Evolutionary conservation across 2,329 filamentous ascomycete species (phyloP).

Genomic region (Monosporascus sp.): DNA sequence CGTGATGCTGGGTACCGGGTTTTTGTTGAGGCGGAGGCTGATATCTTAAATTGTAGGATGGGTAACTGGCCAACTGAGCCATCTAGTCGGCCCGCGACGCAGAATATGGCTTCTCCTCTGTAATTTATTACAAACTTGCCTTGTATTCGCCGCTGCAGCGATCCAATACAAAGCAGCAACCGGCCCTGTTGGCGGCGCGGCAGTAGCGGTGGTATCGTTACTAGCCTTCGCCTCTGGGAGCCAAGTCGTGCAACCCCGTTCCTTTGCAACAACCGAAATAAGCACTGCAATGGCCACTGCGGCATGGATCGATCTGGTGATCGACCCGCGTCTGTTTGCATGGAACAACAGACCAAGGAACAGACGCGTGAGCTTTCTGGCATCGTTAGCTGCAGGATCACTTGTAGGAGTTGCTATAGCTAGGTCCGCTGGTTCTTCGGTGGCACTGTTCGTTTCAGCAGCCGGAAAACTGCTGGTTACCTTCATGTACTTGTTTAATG

Average conservation of each 20-base stretch:
- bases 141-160: slow-evolving; percentile 48
- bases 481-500: slow-evolving; percentile 38
- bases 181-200: slow-evolving; percentile 27
- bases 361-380: slow-evolving; percentile 44
- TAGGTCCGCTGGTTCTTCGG: slow-evolving; percentile 34
- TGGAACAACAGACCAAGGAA: slow-evolving; percentile 44
- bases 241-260: slow-evolving; percentile 53
- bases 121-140: slow-evolving; percentile 47
- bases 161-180: slow-evolving; percentile 40
- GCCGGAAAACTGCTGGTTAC: slow-evolving; percentile 41
- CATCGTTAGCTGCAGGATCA: slow-evolving; percentile 40
- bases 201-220: slow-evolving; percentile 42
- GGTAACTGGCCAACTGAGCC: slow-evolving; percentile 51
- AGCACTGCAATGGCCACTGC: slow-evolving; percentile 61
- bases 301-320: slow-evolving; percentile 55
- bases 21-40: background rate
- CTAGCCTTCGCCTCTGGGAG: slow-evolving; percentile 52
- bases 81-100: slow-evolving; percentile 44
- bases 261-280: slow-evolving; percentile 54
- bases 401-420: slow-evolving; percentile 48
- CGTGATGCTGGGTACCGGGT: background rate
- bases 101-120: slow-evolving; percentile 49
- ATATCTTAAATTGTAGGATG: slow-evolving; percentile 29
- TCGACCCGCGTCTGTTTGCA: slow-evolving; percentile 46
- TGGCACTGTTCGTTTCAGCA: slow-evolving; percentile 38